Evolutionary conservation across 495 filamentous ascomycete species (phyloP).

Genomic region (Neurospora sp.): DNA sequence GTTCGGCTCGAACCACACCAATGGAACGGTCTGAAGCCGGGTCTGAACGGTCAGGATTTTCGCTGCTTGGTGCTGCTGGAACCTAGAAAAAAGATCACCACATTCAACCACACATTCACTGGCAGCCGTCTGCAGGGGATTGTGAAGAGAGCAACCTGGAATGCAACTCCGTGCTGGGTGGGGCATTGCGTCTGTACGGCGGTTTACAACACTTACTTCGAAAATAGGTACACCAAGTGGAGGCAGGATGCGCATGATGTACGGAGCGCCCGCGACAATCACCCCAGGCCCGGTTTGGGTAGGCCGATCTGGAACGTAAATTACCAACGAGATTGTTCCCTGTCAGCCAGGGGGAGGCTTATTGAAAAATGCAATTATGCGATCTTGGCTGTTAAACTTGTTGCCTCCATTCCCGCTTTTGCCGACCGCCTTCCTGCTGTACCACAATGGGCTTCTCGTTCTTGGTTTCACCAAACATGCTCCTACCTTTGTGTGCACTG

Average conservation of each 20-base stretch:
- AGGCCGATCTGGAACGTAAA: conserved; percentile 12
- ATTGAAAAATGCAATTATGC: neutral
- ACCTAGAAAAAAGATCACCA: neutral
- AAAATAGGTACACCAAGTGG: conserved; percentile 1
- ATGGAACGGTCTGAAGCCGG: neutral
- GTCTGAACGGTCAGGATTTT: neutral
- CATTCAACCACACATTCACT: neutral
- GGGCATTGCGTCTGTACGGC: conserved; percentile 1
- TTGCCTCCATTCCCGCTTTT: neutral
- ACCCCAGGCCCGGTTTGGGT: conserved; percentile 3
- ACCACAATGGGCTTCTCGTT: neutral
- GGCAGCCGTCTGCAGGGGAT: neutral
- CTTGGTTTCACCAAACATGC: neutral
- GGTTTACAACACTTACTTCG: neutral
- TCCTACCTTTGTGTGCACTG: neutral
- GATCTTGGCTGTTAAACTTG: neutral
- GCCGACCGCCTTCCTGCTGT: neutral
- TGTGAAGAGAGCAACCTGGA: neutral
- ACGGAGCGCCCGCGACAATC: conserved; percentile 8
- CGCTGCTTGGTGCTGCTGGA: neutral
- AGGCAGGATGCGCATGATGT: conserved; percentile 19
- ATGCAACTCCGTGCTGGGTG: neutral
- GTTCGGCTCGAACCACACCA: neutral
- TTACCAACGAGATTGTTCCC: neutral
- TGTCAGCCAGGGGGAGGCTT: neutral